Evolutionary conservation across 805 yeast genomes (phyloP).

Genomic region (Pichia sporocuriosa): DNA sequence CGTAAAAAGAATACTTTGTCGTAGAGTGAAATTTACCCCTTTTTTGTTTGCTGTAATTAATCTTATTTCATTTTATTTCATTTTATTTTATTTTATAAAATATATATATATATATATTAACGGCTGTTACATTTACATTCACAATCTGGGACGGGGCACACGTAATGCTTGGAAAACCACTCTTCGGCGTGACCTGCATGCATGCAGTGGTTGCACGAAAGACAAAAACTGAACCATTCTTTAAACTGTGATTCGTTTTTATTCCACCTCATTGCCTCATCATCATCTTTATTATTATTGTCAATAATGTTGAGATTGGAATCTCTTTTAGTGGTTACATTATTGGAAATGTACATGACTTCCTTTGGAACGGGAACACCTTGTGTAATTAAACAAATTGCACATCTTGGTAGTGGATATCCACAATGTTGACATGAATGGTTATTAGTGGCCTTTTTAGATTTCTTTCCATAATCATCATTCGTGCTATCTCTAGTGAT

Average conservation of each 20-base stretch:
- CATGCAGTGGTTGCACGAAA: slow-evolving; percentile 87
- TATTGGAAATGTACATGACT: slow-evolving; percentile 22
- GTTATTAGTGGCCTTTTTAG: slow-evolving; percentile 11
- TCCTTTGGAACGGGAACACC: slow-evolving; percentile 58
- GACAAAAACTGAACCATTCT: slow-evolving; percentile 88
- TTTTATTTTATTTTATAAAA: neutral
- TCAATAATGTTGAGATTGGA: too few species aligned
- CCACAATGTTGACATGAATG: slow-evolving; percentile 77
- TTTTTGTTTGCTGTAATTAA: too few species aligned
- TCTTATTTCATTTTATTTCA: too few species aligned
- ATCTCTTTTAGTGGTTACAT: too few species aligned
- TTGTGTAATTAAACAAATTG: slow-evolving; percentile 74
- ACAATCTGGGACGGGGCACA: slow-evolving; percentile 95
- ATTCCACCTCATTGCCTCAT: neutral
- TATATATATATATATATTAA: slow-evolving; percentile 2
- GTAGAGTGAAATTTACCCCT: too few species aligned
- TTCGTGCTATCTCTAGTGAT: slow-evolving; percentile 34
- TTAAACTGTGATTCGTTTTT: slow-evolving; percentile 42
- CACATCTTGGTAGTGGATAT: slow-evolving; percentile 81
- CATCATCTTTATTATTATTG: neutral
- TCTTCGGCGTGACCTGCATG: slow-evolving; percentile 95
- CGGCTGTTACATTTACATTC: slow-evolving; percentile 67
- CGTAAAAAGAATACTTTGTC: too few species aligned
- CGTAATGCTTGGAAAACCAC: slow-evolving; percentile 83
- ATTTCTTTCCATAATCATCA: neutral